Conservation (phyloP, 179 eudicot genomes). For the Pouteria campechiana region DNA sequence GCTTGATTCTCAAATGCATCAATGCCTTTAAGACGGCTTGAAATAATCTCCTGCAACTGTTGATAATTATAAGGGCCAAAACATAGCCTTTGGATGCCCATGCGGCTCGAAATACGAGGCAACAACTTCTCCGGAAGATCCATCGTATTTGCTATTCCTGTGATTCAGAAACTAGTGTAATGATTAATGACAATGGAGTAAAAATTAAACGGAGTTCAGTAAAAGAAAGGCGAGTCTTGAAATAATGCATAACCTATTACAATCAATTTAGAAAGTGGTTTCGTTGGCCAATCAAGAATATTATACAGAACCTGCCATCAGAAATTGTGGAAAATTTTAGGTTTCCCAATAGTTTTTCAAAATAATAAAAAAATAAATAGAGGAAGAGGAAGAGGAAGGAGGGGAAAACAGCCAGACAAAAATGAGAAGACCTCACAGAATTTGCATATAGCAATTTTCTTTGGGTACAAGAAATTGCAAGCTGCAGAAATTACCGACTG, state of each 20-base stretch:
- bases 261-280: slow-evolving; percentile 80
- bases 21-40: slow-evolving; percentile 75
- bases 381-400: no score
- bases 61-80: slow-evolving; percentile 86
- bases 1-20: slow-evolving; percentile 96
- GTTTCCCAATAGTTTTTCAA: neutral
- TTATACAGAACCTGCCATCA: slow-evolving; percentile 78
- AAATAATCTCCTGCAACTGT: slow-evolving; percentile 93
- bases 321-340: neutral
- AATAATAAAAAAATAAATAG: neutral
- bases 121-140: slow-evolving; percentile 99
- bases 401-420: no score
- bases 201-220: no score
- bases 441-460: neutral
- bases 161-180: no score
- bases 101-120: slow-evolving; percentile 91
- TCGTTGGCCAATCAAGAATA: slow-evolving; percentile 99
- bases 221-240: no score
- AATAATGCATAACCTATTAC: slow-evolving; percentile 51
- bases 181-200: no score
- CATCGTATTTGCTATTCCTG: slow-evolving; percentile 99
- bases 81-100: slow-evolving; percentile 95
- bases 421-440: no score
- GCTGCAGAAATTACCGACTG: slow-evolving; percentile 54
- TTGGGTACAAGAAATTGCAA: neutral